A percentile compares a stretch with the other conserved stretches of the same genome.
phyloP scores from a whole-genome alignment of 2,329 filamentous ascomycete genomes.

The Sporothrix brunneoviolacea region DNA sequence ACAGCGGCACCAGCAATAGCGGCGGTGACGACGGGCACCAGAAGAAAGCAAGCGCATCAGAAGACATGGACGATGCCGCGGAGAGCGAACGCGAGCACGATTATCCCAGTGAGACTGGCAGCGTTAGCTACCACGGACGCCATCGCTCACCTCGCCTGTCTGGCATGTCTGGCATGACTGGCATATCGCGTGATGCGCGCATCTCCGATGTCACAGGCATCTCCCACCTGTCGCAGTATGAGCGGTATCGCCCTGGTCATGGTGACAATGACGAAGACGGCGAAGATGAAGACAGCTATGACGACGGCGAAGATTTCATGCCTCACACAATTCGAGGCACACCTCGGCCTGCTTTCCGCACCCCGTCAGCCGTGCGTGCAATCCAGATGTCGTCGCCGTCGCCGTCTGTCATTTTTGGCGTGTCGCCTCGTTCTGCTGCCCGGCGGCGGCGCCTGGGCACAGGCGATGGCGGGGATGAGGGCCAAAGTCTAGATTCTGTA shows the following conservation, averaged over 20 bases:
- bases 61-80: conserved; percentile 17
- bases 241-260: too few relatives aligned
- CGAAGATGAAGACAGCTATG: conserved; percentile 31
- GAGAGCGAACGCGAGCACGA: conserved; percentile 11
- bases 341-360: conserved; percentile 59
- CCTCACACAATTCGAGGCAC: conserved; percentile 49
- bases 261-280: too few relatives aligned
- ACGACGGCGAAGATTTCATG: conserved; percentile 37
- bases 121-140: conserved; percentile 12
- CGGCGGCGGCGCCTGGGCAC: conserved; percentile 23
- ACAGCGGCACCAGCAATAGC: conserved; percentile 16
- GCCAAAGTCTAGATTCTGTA: conserved; percentile 7
- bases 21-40: not conserved
- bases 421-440: conserved; percentile 49
- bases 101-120: conserved; percentile 20
- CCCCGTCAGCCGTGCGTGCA: conserved; percentile 61
- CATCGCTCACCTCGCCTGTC: not conserved
- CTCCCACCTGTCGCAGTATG: conserved; percentile 50
- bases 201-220: conserved; percentile 45
- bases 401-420: conserved; percentile 41
- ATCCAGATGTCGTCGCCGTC: conserved; percentile 67
- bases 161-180: not conserved
- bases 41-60: conserved; percentile 17
- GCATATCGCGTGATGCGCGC: conserved; percentile 17
- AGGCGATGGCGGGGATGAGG: not conserved